These are phyloP conservation scores for Starmera stellimalicola DNA, from an alignment of 1,139 yeast species.

Conservation along the genomic window DNA sequence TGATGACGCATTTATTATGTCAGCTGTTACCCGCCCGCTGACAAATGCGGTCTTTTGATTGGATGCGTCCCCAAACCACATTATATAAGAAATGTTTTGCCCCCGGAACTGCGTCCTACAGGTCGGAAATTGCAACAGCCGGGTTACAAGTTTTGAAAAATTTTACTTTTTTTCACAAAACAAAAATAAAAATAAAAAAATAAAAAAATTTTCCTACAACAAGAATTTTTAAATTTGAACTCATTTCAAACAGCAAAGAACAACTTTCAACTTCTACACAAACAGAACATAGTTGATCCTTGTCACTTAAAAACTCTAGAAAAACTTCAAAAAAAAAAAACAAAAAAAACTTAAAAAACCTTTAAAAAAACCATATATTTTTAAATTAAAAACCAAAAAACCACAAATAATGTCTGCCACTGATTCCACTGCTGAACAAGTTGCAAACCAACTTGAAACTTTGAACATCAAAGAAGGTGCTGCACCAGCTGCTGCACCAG, in stretches of 20 bases:
- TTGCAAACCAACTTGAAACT: slow-evolving; percentile 29
- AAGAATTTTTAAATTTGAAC: too few relatives aligned
- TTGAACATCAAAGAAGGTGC: slow-evolving; percentile 26
- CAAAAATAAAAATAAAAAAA: background rate
- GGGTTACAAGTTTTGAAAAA: too few relatives aligned
- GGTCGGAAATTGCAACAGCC: too few relatives aligned
- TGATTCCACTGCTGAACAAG: slow-evolving; percentile 25
- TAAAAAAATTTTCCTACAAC: background rate
- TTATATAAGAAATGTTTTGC: too few relatives aligned
- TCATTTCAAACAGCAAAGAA: background rate
- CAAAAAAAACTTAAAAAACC: slow-evolving; percentile 19
- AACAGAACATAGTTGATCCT: too few relatives aligned
- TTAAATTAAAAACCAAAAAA: slow-evolving; percentile 9
- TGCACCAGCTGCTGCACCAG: slow-evolving; percentile 7
- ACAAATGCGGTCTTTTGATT: too few relatives aligned
- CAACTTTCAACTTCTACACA: too few relatives aligned
- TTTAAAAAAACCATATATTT: slow-evolving; percentile 8
- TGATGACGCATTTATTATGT: too few relatives aligned
- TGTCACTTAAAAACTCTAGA: slow-evolving; percentile 1
- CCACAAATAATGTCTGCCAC: slow-evolving; percentile 26
- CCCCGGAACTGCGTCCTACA: too few relatives aligned
- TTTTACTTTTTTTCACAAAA: background rate
- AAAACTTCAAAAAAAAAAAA: slow-evolving; percentile 14
- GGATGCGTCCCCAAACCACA: too few relatives aligned
- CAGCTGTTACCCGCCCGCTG: too few relatives aligned